Evolutionary conservation across 2,329 filamentous ascomycete species (phyloP), one percentile per base, ranked within the genome.

Genomic region (Pseudogymnoascus sp.): DNA sequence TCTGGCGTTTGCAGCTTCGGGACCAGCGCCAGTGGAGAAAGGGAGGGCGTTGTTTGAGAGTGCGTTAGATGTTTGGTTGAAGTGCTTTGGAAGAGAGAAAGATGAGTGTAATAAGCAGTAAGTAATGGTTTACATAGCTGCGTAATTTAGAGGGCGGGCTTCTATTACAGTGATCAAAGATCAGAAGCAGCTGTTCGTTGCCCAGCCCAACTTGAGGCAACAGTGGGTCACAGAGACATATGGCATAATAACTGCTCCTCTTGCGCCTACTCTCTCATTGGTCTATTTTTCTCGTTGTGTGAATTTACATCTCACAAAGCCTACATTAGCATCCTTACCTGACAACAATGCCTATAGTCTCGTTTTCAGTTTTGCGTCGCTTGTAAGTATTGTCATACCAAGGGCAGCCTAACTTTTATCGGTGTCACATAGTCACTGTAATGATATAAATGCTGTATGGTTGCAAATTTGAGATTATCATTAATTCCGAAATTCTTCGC

Each of bases 1-100:
- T 28, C 12, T 50, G n/a, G 23, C 44, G 3, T 50, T 50, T 50
- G 44, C 44, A 28, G 44, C 44, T 28, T 50, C 44, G 4, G 44
- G 44, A 23, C 44, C 44, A 28, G 44, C 23, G 5, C 44, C 44
- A 28, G 34, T 59, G 4, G 42, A 59, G 31, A 23, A 44, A 12
- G 63, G 59, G n/a, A 50, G 56, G 44, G 63, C 42, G 5, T 40
- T 64, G 11, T 62, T 64, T 25, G 31, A 37, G 12, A 59, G 36
- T 28, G 63, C 60, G 21, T 21, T 59, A n/a, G 63, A 64, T 62
- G 63, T 21, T 16, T 64, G 60, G 63, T 18, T 64, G 8, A n/a
- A 38, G n/a, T 64, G 63, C 10, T 62, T 64, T 42, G 59, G 42
- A 8, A 53, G 50, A 10, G 23, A 25, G 12, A 28, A 50, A 28